These are phyloP conservation scores for Exutisphaerella laricina DNA, from an alignment of 2,329 filamentous ascomycete species.

Conservation along the genomic window DNA sequence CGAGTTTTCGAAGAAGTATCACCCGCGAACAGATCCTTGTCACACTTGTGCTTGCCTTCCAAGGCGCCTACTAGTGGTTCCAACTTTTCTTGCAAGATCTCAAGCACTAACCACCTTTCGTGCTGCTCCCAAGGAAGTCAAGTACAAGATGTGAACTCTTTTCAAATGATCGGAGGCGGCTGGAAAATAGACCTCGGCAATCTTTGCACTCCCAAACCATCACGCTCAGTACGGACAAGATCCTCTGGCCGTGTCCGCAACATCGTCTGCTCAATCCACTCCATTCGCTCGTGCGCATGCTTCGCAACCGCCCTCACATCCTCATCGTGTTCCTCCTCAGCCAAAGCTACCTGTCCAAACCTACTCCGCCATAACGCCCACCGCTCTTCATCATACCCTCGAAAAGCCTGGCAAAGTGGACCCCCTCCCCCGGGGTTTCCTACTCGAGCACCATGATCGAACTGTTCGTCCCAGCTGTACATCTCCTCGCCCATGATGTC, in stretches of 20 bases:
- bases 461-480: slow-evolving; percentile 3
- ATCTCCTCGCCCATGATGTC: slow-evolving; percentile 1
- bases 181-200: not conserved
- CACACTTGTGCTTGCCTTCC: too few relatives aligned
- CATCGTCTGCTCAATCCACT: not conserved
- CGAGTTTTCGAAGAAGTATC: too few relatives aligned
- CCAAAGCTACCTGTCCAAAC: not conserved
- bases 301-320: not conserved
- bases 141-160: too few relatives aligned
- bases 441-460: not conserved
- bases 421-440: not conserved
- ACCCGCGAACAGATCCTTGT: too few relatives aligned
- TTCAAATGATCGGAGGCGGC: too few relatives aligned
- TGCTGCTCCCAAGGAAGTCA: too few relatives aligned
- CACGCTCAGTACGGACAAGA: not conserved
- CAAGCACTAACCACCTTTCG: too few relatives aligned
- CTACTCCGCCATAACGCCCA: slow-evolving; percentile 1
- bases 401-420: not conserved
- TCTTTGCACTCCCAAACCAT: not conserved
- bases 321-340: not conserved
- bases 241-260: not conserved
- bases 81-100: too few relatives aligned
- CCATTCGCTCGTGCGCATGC: not conserved
- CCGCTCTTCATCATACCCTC: not conserved
- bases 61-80: too few relatives aligned